Evolutionary conservation across 768 basidiomycete species (phyloP).

Genomic region (Tephrocybe sp.): DNA sequence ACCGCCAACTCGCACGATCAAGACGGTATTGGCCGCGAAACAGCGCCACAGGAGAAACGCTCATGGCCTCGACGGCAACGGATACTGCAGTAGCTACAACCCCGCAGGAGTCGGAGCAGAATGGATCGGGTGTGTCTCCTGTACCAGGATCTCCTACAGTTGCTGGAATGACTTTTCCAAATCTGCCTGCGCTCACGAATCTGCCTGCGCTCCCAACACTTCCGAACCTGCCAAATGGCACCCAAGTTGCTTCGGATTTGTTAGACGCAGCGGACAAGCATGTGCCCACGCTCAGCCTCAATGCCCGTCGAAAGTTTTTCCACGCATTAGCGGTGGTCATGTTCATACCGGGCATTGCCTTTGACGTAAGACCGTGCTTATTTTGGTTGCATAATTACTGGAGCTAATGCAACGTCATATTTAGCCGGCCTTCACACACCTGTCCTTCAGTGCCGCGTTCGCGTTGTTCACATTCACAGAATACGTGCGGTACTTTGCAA

Average conservation of each 20-base stretch:
- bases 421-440: constrained; percentile 94
- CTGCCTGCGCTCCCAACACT: constrained; percentile 51
- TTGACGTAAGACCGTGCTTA: constrained; percentile 53
- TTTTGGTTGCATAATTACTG: constrained; percentile 1
- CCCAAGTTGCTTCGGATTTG: constrained; percentile 59
- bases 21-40: constrained; percentile 61
- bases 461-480: constrained; percentile 94
- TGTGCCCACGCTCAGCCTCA: constrained; percentile 85
- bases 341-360: constrained; percentile 91
- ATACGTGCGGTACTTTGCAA: constrained; percentile 96
- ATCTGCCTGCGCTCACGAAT: constrained; percentile 49
- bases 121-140: constrained; percentile 6
- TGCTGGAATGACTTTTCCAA: constrained; percentile 41
- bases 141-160: constrained; percentile 10
- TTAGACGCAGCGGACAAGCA: constrained; percentile 87
- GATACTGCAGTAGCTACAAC: constrained; percentile 15
- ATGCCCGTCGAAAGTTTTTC: constrained; percentile 94
- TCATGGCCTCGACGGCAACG: constrained; percentile 25
- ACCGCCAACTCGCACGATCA: constrained; percentile 79
- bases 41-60: constrained; percentile 31
- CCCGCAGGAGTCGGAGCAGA: constrained; percentile 2
- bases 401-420: not conserved
- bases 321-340: constrained; percentile 93
- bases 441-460: constrained; percentile 94
- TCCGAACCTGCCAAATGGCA: constrained; percentile 42